Evolutionary conservation across 208 protist species (phyloP).

Genomic region (Histomonas meleagridis): DNA sequence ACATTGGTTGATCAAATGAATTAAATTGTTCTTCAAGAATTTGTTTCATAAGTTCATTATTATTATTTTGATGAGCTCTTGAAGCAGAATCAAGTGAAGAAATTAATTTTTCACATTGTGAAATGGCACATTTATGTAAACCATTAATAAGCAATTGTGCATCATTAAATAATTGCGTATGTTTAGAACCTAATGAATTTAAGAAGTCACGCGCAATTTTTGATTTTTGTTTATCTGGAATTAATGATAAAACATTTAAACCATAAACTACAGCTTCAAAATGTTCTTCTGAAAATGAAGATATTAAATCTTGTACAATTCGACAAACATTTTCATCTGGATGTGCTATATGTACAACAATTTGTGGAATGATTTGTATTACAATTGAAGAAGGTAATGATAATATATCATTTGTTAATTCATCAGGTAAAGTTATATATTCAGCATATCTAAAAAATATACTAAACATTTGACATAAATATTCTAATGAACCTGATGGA

Average conservation of each 20-base stretch:
- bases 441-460: slow-evolving; percentile 17
- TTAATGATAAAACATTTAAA: background rate
- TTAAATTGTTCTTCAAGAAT: no score
- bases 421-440: background rate
- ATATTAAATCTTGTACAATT: background rate
- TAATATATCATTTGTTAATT: background rate
- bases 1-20: no score
- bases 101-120: no score
- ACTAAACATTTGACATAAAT: background rate
- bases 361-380: slow-evolving; percentile 15
- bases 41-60: no score
- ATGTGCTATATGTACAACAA: background rate
- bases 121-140: background rate
- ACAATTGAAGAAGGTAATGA: background rate
- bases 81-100: no score
- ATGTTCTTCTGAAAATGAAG: background rate
- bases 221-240: background rate
- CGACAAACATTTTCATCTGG: background rate
- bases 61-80: no score
- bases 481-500: background rate
- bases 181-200: background rate
- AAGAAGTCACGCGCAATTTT: background rate
- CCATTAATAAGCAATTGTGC: background rate
- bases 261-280: background rate
- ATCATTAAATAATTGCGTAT: background rate